phyloP scores from a whole-genome alignment of 2,329 filamentous ascomycete species.

The Alternaria panax region DNA sequence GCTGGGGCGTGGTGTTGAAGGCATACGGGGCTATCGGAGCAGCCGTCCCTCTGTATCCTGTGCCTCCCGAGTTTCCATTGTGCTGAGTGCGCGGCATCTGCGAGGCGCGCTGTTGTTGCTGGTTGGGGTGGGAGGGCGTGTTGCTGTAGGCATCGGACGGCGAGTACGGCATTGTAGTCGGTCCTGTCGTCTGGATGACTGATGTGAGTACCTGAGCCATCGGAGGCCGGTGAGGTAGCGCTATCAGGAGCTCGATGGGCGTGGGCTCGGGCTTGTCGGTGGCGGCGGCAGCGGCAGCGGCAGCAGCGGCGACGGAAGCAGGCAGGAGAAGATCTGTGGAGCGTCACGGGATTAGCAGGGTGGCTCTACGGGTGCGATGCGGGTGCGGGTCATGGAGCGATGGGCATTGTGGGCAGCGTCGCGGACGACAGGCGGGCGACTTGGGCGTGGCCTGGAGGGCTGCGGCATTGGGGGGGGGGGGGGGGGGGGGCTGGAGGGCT shows the following conservation, averaged over 20 bases:
- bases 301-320: constrained; percentile 22
- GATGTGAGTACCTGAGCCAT: constrained; percentile 58
- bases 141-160: constrained; percentile 58
- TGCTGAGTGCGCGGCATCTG: constrained; percentile 55
- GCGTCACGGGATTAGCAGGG: constrained; percentile 28
- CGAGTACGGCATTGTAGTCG: constrained; percentile 60
- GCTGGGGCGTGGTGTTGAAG: constrained; percentile 61
- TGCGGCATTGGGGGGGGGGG: constrained; percentile 12
- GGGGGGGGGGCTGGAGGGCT: constrained; percentile 7
- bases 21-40: constrained; percentile 60
- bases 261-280: constrained; percentile 23
- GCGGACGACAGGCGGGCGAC: constrained; percentile 24
- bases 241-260: constrained; percentile 29
- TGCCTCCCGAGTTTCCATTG: constrained; percentile 50
- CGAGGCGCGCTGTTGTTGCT: constrained; percentile 48
- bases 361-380: constrained; percentile 4
- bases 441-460: constrained; percentile 27
- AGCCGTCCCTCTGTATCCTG: constrained; percentile 53
- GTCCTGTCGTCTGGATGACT: constrained; percentile 55
- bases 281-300: constrained; percentile 20
- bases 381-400: constrained; percentile 15
- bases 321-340: constrained; percentile 25
- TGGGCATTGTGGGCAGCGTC: constrained; percentile 14
- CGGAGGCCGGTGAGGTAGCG: constrained; percentile 36
- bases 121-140: constrained; percentile 47